Evolutionary conservation across 176 grass and related monocot species (phyloP).

Genomic region (Carex parvula): DNA sequence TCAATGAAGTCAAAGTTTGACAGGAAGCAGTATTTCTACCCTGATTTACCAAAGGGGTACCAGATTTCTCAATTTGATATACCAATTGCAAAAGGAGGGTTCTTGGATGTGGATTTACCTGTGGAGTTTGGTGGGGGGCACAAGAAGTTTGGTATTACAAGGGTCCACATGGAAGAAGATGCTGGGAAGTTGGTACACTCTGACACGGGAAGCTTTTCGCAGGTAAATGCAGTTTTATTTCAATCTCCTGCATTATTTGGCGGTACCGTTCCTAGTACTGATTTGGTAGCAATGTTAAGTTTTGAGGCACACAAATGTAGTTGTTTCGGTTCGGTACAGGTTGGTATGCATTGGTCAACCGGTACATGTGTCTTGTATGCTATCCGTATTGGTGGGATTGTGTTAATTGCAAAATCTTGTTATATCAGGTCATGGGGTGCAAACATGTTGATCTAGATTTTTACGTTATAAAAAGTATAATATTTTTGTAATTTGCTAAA

Average conservation of each 20-base stretch:
- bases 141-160: constrained; percentile 77
- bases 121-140: constrained; percentile 86
- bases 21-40: constrained; percentile 96
- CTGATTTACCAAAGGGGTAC: constrained; percentile 89
- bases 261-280: background rate
- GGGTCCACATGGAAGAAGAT: constrained; percentile 99
- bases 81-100: constrained; percentile 69
- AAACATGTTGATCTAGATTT: background rate
- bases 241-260: background rate
- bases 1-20: constrained; percentile 84
- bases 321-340: background rate
- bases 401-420: background rate
- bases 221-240: constrained; percentile 41
- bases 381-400: background rate
- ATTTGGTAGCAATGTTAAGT: background rate
- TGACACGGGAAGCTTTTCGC: constrained; percentile 64
- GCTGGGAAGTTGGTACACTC: constrained; percentile 91
- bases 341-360: background rate
- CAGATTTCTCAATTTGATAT: constrained; percentile 97
- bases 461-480: background rate
- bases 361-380: background rate
- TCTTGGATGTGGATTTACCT: constrained; percentile 76
- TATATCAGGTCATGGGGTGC: background rate
- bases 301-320: background rate
- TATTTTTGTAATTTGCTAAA: background rate